Evolutionary conservation across 2,329 filamentous ascomycete species (phyloP).

Genomic region (Alternaria postmessia): DNA sequence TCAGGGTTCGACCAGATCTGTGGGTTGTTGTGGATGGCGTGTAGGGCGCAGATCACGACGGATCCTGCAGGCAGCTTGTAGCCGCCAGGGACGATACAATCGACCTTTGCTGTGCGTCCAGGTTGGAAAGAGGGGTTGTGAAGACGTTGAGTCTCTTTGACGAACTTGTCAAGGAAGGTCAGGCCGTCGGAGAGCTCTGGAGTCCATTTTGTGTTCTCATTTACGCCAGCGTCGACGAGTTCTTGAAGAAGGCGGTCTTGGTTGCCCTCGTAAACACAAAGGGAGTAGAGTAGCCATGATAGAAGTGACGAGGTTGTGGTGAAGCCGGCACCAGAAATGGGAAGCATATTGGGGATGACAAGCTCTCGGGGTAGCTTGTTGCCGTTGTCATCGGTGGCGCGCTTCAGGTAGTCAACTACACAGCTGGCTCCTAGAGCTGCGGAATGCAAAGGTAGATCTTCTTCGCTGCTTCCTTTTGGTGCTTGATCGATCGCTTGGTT

Average conservation of each 20-base stretch:
- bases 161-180: conserved; percentile 28
- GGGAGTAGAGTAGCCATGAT: conserved; percentile 30
- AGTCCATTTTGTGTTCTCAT: conserved; percentile 28
- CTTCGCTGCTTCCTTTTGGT: conserved; percentile 18
- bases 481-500: conserved; percentile 19
- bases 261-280: conserved; percentile 26
- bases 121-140: conserved; percentile 49
- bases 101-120: conserved; percentile 63
- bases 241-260: conserved; percentile 33
- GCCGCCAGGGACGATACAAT: conserved; percentile 67
- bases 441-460: conserved; percentile 39
- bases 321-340: conserved; percentile 25
- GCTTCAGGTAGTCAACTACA: conserved; percentile 32
- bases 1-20: conserved; percentile 66
- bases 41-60: conserved; percentile 62
- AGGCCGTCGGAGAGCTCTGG: conserved; percentile 28
- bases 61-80: conserved; percentile 63
- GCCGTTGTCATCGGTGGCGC: conserved; percentile 33
- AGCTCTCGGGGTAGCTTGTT: conserved; percentile 28
- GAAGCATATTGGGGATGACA: conserved; percentile 22
- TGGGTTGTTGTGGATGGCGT: conserved; percentile 61
- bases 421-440: conserved; percentile 47
- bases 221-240: conserved; percentile 28
- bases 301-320: conserved; percentile 34
- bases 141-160: conserved; percentile 34